Evolutionary conservation across 768 basidiomycete species (phyloP).

Genomic region (Russula dissimulans): DNA sequence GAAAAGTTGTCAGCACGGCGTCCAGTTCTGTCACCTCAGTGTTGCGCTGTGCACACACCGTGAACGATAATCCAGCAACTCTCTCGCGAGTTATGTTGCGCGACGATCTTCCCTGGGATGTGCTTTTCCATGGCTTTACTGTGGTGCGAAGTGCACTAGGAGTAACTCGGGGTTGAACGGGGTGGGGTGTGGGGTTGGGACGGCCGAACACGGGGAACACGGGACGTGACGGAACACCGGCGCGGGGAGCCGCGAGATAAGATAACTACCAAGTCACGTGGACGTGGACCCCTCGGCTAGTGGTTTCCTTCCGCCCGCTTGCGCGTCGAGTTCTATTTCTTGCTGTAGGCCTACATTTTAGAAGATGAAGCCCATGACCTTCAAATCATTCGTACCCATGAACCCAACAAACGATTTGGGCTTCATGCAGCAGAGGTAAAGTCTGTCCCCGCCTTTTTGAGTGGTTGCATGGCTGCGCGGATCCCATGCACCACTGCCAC

Average conservation of each 20-base stretch:
- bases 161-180: background rate
- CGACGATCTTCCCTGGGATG: slow-evolving; percentile 15
- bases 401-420: slow-evolving; percentile 71
- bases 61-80: slow-evolving; percentile 21
- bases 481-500: slow-evolving; percentile 73
- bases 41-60: background rate
- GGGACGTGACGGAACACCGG: background rate
- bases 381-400: slow-evolving; percentile 41
- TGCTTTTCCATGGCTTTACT: background rate
- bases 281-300: no score
- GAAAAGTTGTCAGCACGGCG: background rate
- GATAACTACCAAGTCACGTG: background rate
- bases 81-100: slow-evolving; percentile 15
- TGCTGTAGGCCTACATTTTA: slow-evolving; percentile 39
- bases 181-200: background rate
- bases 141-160: background rate
- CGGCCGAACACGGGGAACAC: background rate
- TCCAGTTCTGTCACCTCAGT: background rate
- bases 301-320: no score
- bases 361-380: background rate
- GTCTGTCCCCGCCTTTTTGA: slow-evolving; percentile 76
- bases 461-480: slow-evolving; percentile 63
- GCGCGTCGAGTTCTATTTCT: slow-evolving; percentile 44
- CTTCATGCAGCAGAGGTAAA: slow-evolving; percentile 58
- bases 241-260: background rate